Conservation (phyloP, 164 flowering plant genomes). For the Nymphaea colorata region DNA sequence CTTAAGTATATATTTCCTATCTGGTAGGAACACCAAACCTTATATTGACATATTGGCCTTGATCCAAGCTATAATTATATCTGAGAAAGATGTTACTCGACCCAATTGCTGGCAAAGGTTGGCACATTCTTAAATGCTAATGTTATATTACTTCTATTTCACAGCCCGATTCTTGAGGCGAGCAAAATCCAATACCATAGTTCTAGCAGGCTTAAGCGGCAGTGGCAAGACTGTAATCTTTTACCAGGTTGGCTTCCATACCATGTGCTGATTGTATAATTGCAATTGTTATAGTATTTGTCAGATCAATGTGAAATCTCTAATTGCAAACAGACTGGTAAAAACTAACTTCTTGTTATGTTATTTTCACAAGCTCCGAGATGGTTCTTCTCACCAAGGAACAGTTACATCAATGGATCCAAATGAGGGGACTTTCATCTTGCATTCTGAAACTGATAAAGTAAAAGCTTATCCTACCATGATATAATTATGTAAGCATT, state of each 20-base stretch:
- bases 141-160: constrained; percentile 1
- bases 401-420: constrained; percentile 98
- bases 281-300: no score
- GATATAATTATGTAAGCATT: not conserved
- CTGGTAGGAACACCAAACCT: no score
- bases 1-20: no score
- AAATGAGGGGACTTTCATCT: constrained; percentile 71
- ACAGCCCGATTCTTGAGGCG: constrained; percentile 65
- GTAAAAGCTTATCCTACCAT: constrained; percentile 18
- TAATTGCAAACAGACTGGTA: no score
- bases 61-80: no score
- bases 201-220: constrained; percentile 76
- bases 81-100: no score
- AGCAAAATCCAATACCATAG: constrained; percentile 48
- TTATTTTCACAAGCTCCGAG: constrained; percentile 54
- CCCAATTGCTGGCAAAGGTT: no score
- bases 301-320: no score
- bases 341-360: constrained; percentile 2
- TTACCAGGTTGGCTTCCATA: constrained; percentile 42
- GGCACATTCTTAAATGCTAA: not conserved
- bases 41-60: no score
- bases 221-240: constrained; percentile 84
- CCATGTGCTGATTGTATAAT: no score
- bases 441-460: constrained; percentile 64
- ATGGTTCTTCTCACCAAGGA: constrained; percentile 88